Evolutionary conservation across 73 alveolate species (phyloP).

Genomic region (Tetrahymena elliotti): DNA sequence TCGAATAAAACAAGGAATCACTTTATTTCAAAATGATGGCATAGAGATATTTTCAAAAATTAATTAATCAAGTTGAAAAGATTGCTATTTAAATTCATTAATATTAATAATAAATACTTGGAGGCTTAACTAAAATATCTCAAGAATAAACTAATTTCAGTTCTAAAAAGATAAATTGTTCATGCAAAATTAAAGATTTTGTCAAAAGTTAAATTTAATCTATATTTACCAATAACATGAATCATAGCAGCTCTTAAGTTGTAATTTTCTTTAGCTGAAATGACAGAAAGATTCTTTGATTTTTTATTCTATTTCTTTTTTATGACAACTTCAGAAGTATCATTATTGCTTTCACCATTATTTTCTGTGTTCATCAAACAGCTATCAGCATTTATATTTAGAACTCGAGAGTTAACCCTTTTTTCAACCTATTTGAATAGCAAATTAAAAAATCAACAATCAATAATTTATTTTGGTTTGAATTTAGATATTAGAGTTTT

Average conservation of each 20-base stretch:
- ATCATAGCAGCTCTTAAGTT: conserved; percentile 80
- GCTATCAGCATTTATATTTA: background rate
- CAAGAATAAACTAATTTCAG: background rate
- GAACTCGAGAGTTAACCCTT: background rate
- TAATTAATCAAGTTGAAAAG: background rate
- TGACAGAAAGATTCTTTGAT: conserved; percentile 20
- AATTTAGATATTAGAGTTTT: background rate
- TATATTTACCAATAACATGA: conserved; percentile 48
- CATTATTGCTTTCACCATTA: background rate
- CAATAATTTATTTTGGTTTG: background rate
- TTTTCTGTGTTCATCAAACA: background rate
- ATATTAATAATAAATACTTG: too few species aligned
- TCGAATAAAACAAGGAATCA: background rate
- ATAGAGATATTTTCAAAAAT: too few species aligned
- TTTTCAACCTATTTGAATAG: background rate
- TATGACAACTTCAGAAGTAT: background rate
- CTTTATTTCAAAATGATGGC: background rate
- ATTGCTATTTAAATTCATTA: background rate
- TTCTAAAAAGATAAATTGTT: background rate
- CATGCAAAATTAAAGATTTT: background rate
- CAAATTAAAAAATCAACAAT: background rate
- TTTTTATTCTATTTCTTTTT: conserved; percentile 1
- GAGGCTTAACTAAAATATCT: background rate
- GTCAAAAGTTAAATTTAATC: background rate
- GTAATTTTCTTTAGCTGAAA: conserved; percentile 33